phyloP scores from a whole-genome alignment of 2,329 filamentous ascomycete species.

The Pestalotiopsis sp. region DNA sequence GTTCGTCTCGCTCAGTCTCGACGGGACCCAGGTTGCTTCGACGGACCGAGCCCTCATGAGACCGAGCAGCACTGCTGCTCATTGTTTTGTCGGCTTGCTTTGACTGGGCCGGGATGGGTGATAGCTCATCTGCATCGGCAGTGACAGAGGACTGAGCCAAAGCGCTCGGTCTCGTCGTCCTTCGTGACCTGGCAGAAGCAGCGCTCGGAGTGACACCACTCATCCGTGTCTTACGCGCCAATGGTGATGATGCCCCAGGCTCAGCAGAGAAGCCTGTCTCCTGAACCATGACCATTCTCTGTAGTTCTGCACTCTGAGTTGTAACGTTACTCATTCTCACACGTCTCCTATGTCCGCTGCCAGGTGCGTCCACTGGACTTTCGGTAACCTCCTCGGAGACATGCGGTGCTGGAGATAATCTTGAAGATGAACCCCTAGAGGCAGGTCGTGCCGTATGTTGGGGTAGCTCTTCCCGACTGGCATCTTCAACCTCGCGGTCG shows the following conservation, averaged over 20 bases:
- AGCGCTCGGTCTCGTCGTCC: conserved; percentile 22
- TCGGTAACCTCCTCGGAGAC: conserved; percentile 50
- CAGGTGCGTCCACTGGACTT: conserved; percentile 57
- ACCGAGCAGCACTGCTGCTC: conserved; percentile 24
- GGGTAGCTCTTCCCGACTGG: conserved; percentile 20
- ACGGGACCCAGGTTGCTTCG: conserved; percentile 21
- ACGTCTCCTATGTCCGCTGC: conserved; percentile 53
- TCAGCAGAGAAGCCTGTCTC: conserved; percentile 28
- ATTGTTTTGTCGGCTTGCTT: conserved; percentile 23
- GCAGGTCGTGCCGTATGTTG: conserved; percentile 18
- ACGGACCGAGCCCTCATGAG: conserved; percentile 24
- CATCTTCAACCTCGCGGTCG: conserved; percentile 18
- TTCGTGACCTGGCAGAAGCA: conserved; percentile 32
- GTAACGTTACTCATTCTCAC: conserved; percentile 38
- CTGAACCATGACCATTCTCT: conserved; percentile 39
- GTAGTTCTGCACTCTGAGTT: conserved; percentile 45
- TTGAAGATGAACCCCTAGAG: conserved; percentile 23
- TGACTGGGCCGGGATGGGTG: conserved; percentile 21
- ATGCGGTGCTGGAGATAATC: conserved; percentile 17
- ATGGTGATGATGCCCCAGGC: conserved; percentile 44
- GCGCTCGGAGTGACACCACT: conserved; percentile 31
- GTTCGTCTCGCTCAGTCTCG: conserved; percentile 17
- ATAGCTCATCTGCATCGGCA: conserved; percentile 21
- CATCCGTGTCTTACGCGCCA: conserved; percentile 42
- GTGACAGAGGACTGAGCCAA: conserved; percentile 15